Conservation (phyloP, 1,139 yeast species). For the Pichia sorboxylosa region DNA sequence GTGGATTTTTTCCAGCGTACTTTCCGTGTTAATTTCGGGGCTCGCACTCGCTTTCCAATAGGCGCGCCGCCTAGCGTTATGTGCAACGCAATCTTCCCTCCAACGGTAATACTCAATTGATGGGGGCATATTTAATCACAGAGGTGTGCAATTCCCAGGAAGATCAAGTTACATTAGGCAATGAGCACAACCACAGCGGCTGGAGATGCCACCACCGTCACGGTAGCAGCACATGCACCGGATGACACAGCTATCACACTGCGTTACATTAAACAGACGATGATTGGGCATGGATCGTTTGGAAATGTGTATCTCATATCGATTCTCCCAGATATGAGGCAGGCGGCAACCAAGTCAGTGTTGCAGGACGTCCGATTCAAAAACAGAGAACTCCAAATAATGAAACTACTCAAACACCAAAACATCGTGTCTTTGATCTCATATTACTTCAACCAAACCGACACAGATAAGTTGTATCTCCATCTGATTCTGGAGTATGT, state of each 20-base stretch:
- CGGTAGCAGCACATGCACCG: conserved; percentile 51
- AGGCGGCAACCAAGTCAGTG: conserved; percentile 88
- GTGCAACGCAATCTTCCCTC: too few relatives aligned
- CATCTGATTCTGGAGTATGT: conserved; percentile 84
- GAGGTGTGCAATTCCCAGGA: too few relatives aligned
- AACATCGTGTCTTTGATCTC: conserved; percentile 84
- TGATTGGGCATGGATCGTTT: conserved; percentile 96
- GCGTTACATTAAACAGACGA: too few relatives aligned
- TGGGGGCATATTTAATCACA: too few relatives aligned
- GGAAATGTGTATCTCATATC: conserved; percentile 91
- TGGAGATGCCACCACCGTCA: too few relatives aligned
- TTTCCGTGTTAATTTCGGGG: too few relatives aligned
- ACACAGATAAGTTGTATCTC: conserved; percentile 61
- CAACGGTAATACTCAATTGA: too few relatives aligned
- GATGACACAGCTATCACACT: conserved; percentile 52
- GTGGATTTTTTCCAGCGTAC: too few relatives aligned
- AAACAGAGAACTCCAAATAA: conserved; percentile 90
- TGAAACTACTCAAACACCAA: conserved; percentile 75
- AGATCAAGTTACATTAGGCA: too few relatives aligned
- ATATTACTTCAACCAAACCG: conserved; percentile 61
- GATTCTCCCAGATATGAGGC: conserved; percentile 60
- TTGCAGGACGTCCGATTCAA: conserved; percentile 92
- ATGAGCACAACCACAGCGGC: too few relatives aligned
- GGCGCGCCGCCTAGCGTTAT: too few relatives aligned
- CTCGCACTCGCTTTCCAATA: too few relatives aligned